Base-by-base conservation (phyloP, 225 moss, liverwort and hornwort genomes). In the Marchantia paleacea region DNA sequence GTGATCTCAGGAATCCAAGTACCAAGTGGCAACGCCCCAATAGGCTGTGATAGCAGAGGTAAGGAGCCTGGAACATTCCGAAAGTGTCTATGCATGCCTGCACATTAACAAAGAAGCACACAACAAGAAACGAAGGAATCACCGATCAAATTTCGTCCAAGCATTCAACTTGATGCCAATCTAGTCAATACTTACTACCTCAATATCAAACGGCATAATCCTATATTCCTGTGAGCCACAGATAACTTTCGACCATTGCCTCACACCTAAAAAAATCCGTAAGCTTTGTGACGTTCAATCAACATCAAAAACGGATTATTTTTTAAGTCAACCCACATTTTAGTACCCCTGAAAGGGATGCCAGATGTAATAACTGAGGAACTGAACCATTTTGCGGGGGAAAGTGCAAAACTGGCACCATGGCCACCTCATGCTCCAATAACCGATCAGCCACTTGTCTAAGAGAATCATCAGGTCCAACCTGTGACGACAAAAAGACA, bases 71-170 rank as follows among this genome's bases (percentile, higher is more conserved):
- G 91, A 80, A 95, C 93, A 84, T 95, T 93, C 19, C 94, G 92
- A 82, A 99, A 99, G 86, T 99, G 97, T 84, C 97, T 90, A 70
- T 93, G 93, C 77, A 99, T 90, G 73, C 93, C 97, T 97, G 84
- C 77, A 79, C 26, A 77, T 73, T 3, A 14, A 81, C 49, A 55
- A 51, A 50, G 51, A 20, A 9, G 24, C 62, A 50, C 12, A 51
- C 39, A 28, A 14, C 5, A 10, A 20, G 0, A 28, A 28, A 4
- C 29, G 69, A 25, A 69, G 6, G 26, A 15, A n/a, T 22, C n/a
- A 19, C n/a, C 61, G 13, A 61, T 19, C 61, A 61, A 18, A 18
- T 31, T 69, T 47, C 31, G 47, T 69, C 26, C 31, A 14, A 5
- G 58, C 16, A 15, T 12, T 58, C 58, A 58, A 6, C 58, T 16